A percentile compares a stretch with the other conserved stretches of the same genome.
Evolutionary conservation across 495 filamentous ascomycete genomes (phyloP).

Genomic region (Tuber indicum): DNA sequence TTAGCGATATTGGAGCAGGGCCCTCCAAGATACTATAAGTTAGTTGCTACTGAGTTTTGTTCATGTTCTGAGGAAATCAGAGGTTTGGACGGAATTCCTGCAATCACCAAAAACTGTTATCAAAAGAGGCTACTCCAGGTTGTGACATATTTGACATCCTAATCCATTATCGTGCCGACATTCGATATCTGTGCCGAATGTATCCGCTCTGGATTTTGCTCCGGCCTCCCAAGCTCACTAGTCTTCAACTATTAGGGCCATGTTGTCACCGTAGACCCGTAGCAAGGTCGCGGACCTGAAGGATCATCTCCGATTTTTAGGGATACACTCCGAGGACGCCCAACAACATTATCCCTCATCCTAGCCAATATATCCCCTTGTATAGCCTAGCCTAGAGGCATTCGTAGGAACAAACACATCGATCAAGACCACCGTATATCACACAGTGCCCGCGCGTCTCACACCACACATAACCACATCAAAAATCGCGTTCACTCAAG

Average conservation of each 20-base stretch:
- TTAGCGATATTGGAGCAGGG: background rate
- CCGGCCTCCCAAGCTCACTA: background rate
- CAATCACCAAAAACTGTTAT: background rate
- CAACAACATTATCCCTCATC: background rate
- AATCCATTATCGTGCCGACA: background rate
- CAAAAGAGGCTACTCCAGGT: background rate
- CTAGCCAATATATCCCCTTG: background rate
- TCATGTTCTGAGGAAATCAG: background rate
- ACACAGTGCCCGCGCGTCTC: background rate
- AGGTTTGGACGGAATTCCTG: background rate
- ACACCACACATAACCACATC: background rate
- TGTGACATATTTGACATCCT: background rate
- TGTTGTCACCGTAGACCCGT: background rate
- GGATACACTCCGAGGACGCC: background rate
- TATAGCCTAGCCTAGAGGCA: background rate
- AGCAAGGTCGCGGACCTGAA: background rate
- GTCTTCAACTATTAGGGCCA: background rate
- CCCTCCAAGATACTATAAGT: background rate
- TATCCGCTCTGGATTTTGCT: background rate
- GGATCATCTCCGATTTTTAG: background rate
- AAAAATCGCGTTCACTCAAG: background rate
- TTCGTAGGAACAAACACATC: background rate
- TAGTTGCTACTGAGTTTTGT: background rate
- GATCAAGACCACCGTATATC: background rate
- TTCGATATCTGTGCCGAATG: background rate